Conservation (phyloP, 2,329 filamentous ascomycete genomes). For the Apiospora koreana region DNA sequence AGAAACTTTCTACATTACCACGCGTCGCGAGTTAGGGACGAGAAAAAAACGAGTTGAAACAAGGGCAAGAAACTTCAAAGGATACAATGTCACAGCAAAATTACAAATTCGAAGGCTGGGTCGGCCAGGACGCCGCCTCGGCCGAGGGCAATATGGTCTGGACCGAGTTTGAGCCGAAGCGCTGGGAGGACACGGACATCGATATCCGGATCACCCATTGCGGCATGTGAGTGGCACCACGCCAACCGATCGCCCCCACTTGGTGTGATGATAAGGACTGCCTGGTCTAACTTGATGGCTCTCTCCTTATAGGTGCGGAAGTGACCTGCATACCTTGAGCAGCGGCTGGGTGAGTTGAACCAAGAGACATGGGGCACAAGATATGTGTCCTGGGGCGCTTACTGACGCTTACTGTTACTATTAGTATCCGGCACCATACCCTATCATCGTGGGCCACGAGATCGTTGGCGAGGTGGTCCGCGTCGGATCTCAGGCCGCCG, state of each 20-base stretch:
- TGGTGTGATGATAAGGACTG: no score
- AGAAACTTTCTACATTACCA: no score
- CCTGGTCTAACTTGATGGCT: no score
- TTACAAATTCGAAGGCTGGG: conserved; percentile 18
- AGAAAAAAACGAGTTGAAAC: no score
- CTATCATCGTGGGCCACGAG: conserved; percentile 47
- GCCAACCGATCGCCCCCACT: no score
- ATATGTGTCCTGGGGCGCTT: no score
- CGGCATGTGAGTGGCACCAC: conserved; percentile 34
- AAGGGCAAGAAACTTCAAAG: neutral
- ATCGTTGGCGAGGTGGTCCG: conserved; percentile 47
- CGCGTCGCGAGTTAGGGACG: no score
- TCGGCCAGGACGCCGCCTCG: conserved; percentile 13
- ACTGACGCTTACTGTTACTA: neutral
- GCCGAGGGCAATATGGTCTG: conserved; percentile 18
- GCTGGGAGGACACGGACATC: conserved; percentile 48
- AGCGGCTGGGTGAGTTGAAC: conserved; percentile 29
- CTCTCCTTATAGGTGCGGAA: conserved; percentile 34
- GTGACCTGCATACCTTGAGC: conserved; percentile 44
- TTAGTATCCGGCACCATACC: conserved; percentile 22
- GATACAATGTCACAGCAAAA: conserved; percentile 10
- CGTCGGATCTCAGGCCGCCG: conserved; percentile 37
- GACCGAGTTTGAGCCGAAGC: conserved; percentile 42
- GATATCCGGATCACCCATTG: conserved; percentile 51
- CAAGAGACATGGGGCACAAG: no score